Percentiles rank a stretch among this genome's conserved stretches.
These are phyloP conservation scores for Raffaelea albimanens DNA, from an alignment of 2,329 filamentous ascomycete species.

Conservation along the genomic window DNA sequence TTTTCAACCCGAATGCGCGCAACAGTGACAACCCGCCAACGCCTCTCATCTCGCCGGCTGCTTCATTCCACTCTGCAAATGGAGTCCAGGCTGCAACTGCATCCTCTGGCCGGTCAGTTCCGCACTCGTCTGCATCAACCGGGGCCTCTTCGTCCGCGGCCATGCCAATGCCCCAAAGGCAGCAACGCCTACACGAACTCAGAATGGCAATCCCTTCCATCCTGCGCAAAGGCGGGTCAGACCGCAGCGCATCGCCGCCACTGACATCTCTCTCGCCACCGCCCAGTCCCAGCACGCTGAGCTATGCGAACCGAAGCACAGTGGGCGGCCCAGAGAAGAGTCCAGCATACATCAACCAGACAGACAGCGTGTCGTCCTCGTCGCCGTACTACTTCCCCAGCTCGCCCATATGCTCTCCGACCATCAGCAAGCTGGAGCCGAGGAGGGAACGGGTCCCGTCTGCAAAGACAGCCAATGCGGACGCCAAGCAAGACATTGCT, in stretches of 20 bases:
- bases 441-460: constrained; percentile 12
- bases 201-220: constrained; percentile 10
- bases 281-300: constrained; percentile 12
- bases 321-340: too few species aligned
- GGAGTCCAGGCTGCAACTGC: not conserved
- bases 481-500: not conserved
- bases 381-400: constrained; percentile 20
- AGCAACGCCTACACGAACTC: constrained; percentile 11
- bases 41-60: constrained; percentile 30
- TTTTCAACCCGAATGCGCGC: constrained; percentile 4
- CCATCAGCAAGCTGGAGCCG: constrained; percentile 25
- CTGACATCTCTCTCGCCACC: constrained; percentile 21
- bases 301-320: not conserved
- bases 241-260: constrained; percentile 19
- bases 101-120: too few species aligned
- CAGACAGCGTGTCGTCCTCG: not conserved
- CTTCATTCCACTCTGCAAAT: constrained; percentile 13
- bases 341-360: constrained; percentile 3
- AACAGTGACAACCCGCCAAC: constrained; percentile 22
- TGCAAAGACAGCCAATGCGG: constrained; percentile 5
- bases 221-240: constrained; percentile 9
- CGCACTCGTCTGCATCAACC: too few species aligned
- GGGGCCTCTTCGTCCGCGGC: too few species aligned
- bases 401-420: constrained; percentile 28
- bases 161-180: not conserved